These are phyloP conservation scores for Pyrrhoderma lamaoense DNA, from an alignment of 1,284 basidiomycete species.

Conservation along the genomic window DNA sequence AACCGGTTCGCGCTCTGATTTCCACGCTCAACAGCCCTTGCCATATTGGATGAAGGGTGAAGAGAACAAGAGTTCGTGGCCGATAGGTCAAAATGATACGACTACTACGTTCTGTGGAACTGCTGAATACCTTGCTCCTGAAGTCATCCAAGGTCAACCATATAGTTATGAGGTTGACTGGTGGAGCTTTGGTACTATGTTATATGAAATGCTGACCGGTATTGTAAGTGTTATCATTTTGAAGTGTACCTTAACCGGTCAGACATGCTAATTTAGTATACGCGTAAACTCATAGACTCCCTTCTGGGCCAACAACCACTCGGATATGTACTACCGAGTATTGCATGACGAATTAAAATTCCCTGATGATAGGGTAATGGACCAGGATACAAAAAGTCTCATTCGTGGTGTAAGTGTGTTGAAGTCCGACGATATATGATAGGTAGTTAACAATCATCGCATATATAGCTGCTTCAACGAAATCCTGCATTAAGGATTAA, in stretches of 20 bases:
- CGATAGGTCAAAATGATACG: conserved; percentile 45
- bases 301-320: conserved; percentile 89
- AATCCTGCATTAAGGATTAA: conserved; percentile 87
- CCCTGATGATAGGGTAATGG: conserved; percentile 84
- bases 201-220: conserved; percentile 91
- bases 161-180: conserved; percentile 96
- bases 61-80: conserved; percentile 44
- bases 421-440: conserved; percentile 10
- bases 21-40: conserved; percentile 44
- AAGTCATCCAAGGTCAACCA: conserved; percentile 85
- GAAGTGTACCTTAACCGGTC: no score
- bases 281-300: conserved; percentile 56
- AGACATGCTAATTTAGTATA: no score
- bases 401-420: conserved; percentile 74
- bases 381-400: conserved; percentile 91
- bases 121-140: conserved; percentile 90
- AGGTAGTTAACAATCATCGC: conserved; percentile 16
- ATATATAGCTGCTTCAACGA: conserved; percentile 73
- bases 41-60: conserved; percentile 71
- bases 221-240: conserved; percentile 50
- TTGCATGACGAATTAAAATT: conserved; percentile 84
- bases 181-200: conserved; percentile 97
- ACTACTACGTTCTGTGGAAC: conserved; percentile 88
- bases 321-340: conserved; percentile 91
- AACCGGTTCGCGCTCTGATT: conserved; percentile 43